Conservation (phyloP, 129 eudicot genomes). For the Escallonia herrerae region DNA sequence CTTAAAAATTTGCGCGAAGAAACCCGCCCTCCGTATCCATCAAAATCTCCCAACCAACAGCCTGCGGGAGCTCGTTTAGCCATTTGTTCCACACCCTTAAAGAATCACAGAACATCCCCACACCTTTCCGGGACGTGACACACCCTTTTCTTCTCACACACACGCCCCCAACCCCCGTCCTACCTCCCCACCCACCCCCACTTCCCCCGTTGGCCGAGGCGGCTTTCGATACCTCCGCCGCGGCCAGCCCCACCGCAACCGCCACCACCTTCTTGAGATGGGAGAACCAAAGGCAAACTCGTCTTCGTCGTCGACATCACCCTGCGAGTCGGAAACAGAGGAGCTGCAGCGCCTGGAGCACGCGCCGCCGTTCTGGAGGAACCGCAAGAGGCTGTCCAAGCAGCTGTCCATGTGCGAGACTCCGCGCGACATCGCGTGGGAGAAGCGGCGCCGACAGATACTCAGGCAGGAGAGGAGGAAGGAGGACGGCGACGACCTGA, state of each 20-base stretch:
- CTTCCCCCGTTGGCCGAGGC: slow-evolving; percentile 14
- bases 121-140: not conserved
- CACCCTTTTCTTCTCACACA: not conserved
- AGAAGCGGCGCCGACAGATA: slow-evolving; percentile 25
- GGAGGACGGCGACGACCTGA: not conserved
- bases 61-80: not conserved
- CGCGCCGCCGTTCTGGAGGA: slow-evolving; percentile 29
- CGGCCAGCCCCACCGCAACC: slow-evolving; percentile 5
- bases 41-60: not conserved
- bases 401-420: slow-evolving; percentile 30
- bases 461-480: slow-evolving; percentile 14
- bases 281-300: not conserved
- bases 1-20: not conserved
- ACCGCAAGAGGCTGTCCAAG: slow-evolving; percentile 19
- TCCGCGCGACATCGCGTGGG: slow-evolving; percentile 26
- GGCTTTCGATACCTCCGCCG: slow-evolving; percentile 9
- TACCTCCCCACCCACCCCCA: not conserved
- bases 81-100: not conserved
- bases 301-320: not conserved
- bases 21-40: not conserved
- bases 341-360: slow-evolving; percentile 24
- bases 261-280: not conserved
- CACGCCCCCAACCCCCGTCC: not conserved
- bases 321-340: slow-evolving; percentile 17
- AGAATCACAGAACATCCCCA: not conserved